phyloP scores from a whole-genome alignment of 306 rosid genomes.

The Glycyrrhiza uralensis region DNA sequence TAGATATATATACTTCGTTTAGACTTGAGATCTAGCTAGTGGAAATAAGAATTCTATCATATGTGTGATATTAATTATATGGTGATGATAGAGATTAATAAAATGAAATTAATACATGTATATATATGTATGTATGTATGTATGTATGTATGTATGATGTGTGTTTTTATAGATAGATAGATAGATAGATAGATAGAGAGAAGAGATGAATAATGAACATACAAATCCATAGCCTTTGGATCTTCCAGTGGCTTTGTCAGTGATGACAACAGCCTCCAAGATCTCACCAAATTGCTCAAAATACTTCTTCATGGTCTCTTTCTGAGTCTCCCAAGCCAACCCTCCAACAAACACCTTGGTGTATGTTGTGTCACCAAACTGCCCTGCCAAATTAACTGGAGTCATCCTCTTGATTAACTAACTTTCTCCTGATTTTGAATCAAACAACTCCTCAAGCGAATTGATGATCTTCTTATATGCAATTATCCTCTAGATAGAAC shows the following conservation, averaged over 20 bases:
- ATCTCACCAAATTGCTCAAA: conserved; percentile 97
- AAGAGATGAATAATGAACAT: not conserved
- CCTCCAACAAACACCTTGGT: conserved; percentile 98
- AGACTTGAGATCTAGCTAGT: conserved; percentile 25
- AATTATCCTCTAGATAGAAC: conserved; percentile 9
- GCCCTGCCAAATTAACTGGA: conserved; percentile 73
- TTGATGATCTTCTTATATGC: not conserved
- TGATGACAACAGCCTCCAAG: conserved; percentile 99
- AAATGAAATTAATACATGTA: too few relatives aligned
- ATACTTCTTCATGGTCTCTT: conserved; percentile 94
- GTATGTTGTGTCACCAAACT: conserved; percentile 96
- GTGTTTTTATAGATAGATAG: too few relatives aligned
- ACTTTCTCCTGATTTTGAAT: not conserved
- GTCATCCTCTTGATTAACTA: conserved; percentile 31
- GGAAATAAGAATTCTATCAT: not conserved
- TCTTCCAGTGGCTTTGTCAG: conserved; percentile 97
- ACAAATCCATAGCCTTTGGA: conserved; percentile 99
- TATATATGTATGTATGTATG: not conserved
- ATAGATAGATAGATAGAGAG: not conserved
- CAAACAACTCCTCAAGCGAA: too few relatives aligned
- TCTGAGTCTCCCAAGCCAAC: conserved; percentile 98
- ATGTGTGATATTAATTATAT: not conserved
- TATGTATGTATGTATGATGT: not conserved
- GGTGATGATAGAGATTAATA: too few relatives aligned
- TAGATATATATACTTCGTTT: not conserved